phyloP scores from a whole-genome alignment of 176 grass and related monocot genomes.

The Phoenix roebelenii region DNA sequence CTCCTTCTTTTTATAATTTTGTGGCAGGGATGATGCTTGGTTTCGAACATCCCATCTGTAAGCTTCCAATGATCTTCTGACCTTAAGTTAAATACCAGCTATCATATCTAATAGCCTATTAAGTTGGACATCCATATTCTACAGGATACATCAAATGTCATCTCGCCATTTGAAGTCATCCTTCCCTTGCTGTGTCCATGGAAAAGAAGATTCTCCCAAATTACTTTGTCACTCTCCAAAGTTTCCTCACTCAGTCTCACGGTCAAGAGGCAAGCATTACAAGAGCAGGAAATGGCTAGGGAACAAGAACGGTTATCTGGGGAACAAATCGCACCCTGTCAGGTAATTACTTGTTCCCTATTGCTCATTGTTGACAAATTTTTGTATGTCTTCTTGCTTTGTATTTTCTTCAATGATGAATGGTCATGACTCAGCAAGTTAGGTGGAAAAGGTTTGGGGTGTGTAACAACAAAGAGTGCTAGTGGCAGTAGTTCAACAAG shows the following conservation, averaged over 20 bases:
- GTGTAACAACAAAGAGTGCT: background rate
- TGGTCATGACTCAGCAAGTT: conserved; percentile 1
- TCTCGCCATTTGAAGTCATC: conserved; percentile 1
- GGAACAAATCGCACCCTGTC: background rate
- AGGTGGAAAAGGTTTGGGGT: background rate
- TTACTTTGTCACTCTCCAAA: conserved; percentile 3
- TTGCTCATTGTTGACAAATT: background rate
- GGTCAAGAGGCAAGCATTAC: conserved; percentile 19
- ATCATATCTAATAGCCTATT: background rate
- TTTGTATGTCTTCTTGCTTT: background rate
- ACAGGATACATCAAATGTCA: conserved; percentile 17
- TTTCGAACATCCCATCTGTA: conserved; percentile 10
- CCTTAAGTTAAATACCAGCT: background rate
- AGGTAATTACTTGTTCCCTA: background rate
- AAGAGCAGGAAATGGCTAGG: conserved; percentile 17
- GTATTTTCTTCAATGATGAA: background rate
- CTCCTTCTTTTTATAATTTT: background rate
- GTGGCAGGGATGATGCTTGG: conserved; percentile 8
- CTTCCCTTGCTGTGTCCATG: background rate
- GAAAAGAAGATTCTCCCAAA: background rate
- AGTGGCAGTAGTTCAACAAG: background rate
- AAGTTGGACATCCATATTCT: background rate
- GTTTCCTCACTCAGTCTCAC: background rate
- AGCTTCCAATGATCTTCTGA: background rate
- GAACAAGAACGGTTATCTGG: too few relatives aligned